phyloP scores from a whole-genome alignment of 306 rosid genomes.

The Gleditsia sinensis region DNA sequence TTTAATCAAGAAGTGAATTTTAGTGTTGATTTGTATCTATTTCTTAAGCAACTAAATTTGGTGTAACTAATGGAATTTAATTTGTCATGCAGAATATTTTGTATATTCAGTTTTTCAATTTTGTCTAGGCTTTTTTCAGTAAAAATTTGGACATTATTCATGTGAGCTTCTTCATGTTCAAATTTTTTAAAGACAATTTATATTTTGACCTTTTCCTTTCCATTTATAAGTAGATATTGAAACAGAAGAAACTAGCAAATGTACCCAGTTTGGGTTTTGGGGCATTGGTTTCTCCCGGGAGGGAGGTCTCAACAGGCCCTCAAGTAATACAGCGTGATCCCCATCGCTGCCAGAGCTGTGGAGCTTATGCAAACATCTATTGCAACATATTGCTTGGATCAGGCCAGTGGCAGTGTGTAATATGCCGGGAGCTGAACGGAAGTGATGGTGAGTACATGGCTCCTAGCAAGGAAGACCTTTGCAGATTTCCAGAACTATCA shows the following conservation, averaged over 20 bases:
- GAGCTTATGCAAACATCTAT: constrained; percentile 86
- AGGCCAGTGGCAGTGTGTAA: constrained; percentile 99
- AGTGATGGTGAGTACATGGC: constrained; percentile 89
- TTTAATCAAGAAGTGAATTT: constrained; percentile 6
- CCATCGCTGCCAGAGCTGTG: constrained; percentile 93
- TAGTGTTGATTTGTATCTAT: not conserved
- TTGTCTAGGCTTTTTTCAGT: not conserved
- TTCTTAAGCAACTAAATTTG: not conserved
- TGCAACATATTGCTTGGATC: constrained; percentile 89
- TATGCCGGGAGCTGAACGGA: constrained; percentile 81
- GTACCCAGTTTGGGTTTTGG: constrained; percentile 98
- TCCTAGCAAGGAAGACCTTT: constrained; percentile 74
- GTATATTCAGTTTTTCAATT: not conserved
- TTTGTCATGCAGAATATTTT: not conserved
- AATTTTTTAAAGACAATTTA: not conserved
- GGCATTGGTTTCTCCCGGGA: constrained; percentile 91
- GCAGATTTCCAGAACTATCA: constrained; percentile 82
- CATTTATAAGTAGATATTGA: constrained; percentile 65
- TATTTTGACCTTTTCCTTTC: constrained; percentile 29
- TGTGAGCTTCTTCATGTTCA: not conserved
- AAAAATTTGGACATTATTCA: not conserved
- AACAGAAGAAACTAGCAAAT: constrained; percentile 86
- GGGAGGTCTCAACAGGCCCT: constrained; percentile 77
- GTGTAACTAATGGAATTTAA: not conserved
- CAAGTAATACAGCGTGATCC: constrained; percentile 90